Base-by-base conservation (phyloP, 2,329 filamentous ascomycete genomes). In the Trichoderma koningiopsis region DNA sequence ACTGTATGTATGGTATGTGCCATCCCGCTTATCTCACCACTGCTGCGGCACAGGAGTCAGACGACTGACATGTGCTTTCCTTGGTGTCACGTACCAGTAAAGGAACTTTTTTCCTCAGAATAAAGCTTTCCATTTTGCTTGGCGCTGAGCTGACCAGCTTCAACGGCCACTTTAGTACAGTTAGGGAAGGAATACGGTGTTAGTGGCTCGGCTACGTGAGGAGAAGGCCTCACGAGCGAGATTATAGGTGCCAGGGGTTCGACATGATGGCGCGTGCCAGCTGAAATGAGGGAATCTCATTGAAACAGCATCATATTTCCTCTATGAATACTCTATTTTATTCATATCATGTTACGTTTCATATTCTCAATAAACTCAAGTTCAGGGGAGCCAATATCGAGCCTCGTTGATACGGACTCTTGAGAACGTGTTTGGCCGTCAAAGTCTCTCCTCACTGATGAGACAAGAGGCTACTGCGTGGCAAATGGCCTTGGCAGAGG, bases 201-300 rank as follows among this genome's bases (percentile, higher is more conserved):
- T 67, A 67, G 64, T 52, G 64, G 55, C 64, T 67, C 55, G 64
- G 64, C 64, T 67, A n/a, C 10, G 55, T 67, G 55, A 52, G 63
- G 53, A 49, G 29, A 37, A 52, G 37, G 22, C 47, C 29, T 49
- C 29, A 4, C n/a, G 27, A 52, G 52, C 64, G 64, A 67, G 40
- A 67, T 67, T 67, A 67, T 37, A 43, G 4, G 61, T 29, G 13
- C 49, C 52, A 49, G 57, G 62, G 35, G 19, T 43, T 40, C 8
- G 13, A 33, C 43, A 27, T 16, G 37, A 53, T 13, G 35, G 19
- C 16, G 35, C 35, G 53, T 47, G 35, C 24, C 58, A 29, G n/a
- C 24, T 57, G 27, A 49, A 57, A n/a, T 49, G 61, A 56, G 33
- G 49, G 27, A 66, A 53, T n/a, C 19, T 57, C 33, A 16, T 35